These are phyloP conservation scores for Talaromyces liani DNA, from an alignment of 495 filamentous ascomycete genomes.

Conservation along the genomic window DNA sequence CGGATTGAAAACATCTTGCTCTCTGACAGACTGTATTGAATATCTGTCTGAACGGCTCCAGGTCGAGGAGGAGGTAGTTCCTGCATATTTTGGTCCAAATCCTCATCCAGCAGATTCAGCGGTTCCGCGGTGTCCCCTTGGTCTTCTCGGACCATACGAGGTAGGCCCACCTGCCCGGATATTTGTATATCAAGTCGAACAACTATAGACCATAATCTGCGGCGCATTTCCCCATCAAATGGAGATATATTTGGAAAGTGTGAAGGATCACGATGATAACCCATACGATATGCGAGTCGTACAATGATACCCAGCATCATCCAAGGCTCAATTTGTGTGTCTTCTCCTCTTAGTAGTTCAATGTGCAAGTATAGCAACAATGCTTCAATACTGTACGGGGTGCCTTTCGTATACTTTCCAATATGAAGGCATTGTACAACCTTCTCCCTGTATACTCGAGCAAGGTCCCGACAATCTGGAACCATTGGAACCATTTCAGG, in stretches of 20 bases:
- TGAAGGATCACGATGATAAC: slow-evolving; percentile 26
- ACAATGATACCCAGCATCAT: slow-evolving; percentile 18
- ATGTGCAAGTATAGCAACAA: slow-evolving; percentile 19
- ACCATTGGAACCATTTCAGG: slow-evolving; percentile 5
- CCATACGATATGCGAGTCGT: slow-evolving; percentile 23
- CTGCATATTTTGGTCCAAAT: slow-evolving; percentile 19
- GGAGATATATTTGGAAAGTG: slow-evolving; percentile 18
- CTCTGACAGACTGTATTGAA: slow-evolving; percentile 33
- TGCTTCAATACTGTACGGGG: slow-evolving; percentile 21
- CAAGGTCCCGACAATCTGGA: background rate
- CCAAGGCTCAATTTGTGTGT: slow-evolving; percentile 16
- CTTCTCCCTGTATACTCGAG: slow-evolving; percentile 18
- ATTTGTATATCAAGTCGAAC: slow-evolving; percentile 20
- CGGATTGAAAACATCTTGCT: slow-evolving; percentile 27
- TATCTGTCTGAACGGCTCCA: slow-evolving; percentile 22
- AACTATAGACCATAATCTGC: slow-evolving; percentile 21
- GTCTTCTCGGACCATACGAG: slow-evolving; percentile 19
- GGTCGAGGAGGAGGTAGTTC: slow-evolving; percentile 22
- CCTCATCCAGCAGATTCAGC: slow-evolving; percentile 23
- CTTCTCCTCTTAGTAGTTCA: slow-evolving; percentile 14
- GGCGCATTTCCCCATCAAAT: slow-evolving; percentile 25
- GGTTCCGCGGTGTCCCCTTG: slow-evolving; percentile 31
- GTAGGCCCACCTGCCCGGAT: slow-evolving; percentile 26
- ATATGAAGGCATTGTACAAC: slow-evolving; percentile 22
- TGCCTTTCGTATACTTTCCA: slow-evolving; percentile 20